Conservation (phyloP, 2,329 filamentous ascomycete genomes). For the Xylariales sp. region DNA sequence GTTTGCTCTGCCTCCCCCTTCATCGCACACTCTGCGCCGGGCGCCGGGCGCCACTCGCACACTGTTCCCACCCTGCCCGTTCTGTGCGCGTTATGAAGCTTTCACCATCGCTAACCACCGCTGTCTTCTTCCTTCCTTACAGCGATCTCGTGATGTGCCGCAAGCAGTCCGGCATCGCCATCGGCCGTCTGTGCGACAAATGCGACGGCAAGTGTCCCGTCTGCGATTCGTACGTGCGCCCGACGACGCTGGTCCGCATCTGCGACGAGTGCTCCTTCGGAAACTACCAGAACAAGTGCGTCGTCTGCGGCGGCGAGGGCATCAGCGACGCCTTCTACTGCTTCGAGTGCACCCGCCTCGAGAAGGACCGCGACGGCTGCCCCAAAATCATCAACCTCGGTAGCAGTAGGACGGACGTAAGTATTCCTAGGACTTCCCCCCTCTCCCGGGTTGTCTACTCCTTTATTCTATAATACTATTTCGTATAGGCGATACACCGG, state of each 20-base stretch:
- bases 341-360: slow-evolving; percentile 94
- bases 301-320: slow-evolving; percentile 96
- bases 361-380: slow-evolving; percentile 96
- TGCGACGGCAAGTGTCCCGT: slow-evolving; percentile 99
- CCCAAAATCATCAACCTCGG: slow-evolving; percentile 99
- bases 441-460: no score
- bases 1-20: slow-evolving; percentile 24
- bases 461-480: no score
- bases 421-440: no score
- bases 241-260: slow-evolving; percentile 94
- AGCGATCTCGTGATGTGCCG: slow-evolving; percentile 99
- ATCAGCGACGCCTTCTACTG: slow-evolving; percentile 99
- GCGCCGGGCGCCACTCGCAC: no score
- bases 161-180: slow-evolving; percentile 95
- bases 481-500: no score
- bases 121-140: no score
- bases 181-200: slow-evolving; percentile 98
- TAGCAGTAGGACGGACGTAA: slow-evolving; percentile 91
- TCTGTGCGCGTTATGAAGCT: slow-evolving; percentile 17
- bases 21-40: no score
- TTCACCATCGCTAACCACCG: slow-evolving; percentile 13
- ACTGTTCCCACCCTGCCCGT: slow-evolving; percentile 4
- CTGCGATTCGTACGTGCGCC: slow-evolving; percentile 97
- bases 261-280: slow-evolving; percentile 99
- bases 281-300: slow-evolving; percentile 99